Evolutionary conservation across 2,329 filamentous ascomycete species (phyloP).

Genomic region (Trichothecium sympodiale): DNA sequence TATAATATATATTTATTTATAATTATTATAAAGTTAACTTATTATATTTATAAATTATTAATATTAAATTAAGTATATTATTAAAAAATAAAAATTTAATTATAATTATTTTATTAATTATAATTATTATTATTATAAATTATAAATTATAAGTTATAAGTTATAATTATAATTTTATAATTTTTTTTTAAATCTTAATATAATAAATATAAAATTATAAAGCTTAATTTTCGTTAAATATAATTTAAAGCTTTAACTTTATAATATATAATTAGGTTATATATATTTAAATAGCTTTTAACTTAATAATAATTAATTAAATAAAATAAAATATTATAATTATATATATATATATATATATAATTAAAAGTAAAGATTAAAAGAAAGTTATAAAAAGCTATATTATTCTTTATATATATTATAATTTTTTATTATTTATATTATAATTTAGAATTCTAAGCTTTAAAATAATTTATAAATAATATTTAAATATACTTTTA

Average conservation of each 20-base stretch:
- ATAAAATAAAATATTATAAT: not conserved
- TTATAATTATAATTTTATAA: not conserved
- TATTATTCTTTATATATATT: too few species aligned
- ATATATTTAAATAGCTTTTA: too few species aligned
- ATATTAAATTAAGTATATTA: not conserved
- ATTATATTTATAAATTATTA: not conserved
- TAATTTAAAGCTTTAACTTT: too few species aligned
- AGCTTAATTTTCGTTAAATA: too few species aligned
- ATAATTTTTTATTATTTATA: not conserved
- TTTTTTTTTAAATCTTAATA: too few species aligned
- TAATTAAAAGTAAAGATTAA: too few species aligned
- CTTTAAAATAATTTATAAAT: too few species aligned
- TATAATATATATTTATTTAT: constrained; percentile 2
- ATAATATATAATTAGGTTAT: too few species aligned
- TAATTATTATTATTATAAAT: constrained; percentile 2
- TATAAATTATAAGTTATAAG: constrained; percentile 1
- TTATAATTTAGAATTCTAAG: too few species aligned
- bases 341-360: not conserved
- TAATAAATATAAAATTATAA: too few species aligned
- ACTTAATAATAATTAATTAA: too few species aligned
- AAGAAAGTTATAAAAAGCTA: too few species aligned
- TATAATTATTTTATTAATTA: constrained; percentile 2
- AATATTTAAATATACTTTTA: not conserved
- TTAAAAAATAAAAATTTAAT: not conserved
- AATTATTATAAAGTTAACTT: constrained; percentile 1